Percentiles rank a stretch among this genome's conserved stretches.
phyloP scores from a whole-genome alignment of 495 filamentous ascomycete species.

The Sordaria brevicollis region DNA sequence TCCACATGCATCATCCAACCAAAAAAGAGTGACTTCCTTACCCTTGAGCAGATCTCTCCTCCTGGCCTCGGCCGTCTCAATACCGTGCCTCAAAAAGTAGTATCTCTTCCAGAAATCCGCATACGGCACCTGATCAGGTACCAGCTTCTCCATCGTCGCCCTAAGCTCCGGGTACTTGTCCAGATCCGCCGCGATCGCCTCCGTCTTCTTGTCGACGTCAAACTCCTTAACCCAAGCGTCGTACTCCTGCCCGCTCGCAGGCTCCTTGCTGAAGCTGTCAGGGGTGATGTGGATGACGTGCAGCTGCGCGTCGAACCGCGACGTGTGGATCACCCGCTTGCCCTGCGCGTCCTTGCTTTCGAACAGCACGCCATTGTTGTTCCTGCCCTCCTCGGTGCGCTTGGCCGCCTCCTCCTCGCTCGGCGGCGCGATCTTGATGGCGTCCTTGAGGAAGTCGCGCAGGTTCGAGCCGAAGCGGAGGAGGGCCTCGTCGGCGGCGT shows the following conservation, averaged over 20 bases:
- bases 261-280: slow-evolving; percentile 75
- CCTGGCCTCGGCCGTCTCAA: slow-evolving; percentile 91
- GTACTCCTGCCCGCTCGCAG: slow-evolving; percentile 61
- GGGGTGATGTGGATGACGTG: slow-evolving; percentile 84
- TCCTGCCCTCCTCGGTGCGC: slow-evolving; percentile 14
- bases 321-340: slow-evolving; percentile 84
- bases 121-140: slow-evolving; percentile 84
- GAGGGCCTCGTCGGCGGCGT: slow-evolving; percentile 94
- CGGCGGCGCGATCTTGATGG: slow-evolving; percentile 75
- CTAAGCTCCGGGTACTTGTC: slow-evolving; percentile 84
- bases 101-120: slow-evolving; percentile 88
- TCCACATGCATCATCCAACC: not conserved
- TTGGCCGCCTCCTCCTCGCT: slow-evolving; percentile 18
- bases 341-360: slow-evolving; percentile 87
- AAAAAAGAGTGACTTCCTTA: slow-evolving; percentile 31
- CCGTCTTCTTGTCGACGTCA: slow-evolving; percentile 74
- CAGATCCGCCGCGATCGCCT: slow-evolving; percentile 70
- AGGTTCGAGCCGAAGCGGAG: slow-evolving; percentile 88
- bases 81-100: slow-evolving; percentile 86
- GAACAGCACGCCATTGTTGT: slow-evolving; percentile 53
- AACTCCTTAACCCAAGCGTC: slow-evolving; percentile 65
- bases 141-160: slow-evolving; percentile 87
- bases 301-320: slow-evolving; percentile 88
- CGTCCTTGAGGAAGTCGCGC: slow-evolving; percentile 81
- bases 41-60: slow-evolving; percentile 87